Base-by-base conservation (phyloP, 345 rosid species). In the Populus tremula region DNA sequence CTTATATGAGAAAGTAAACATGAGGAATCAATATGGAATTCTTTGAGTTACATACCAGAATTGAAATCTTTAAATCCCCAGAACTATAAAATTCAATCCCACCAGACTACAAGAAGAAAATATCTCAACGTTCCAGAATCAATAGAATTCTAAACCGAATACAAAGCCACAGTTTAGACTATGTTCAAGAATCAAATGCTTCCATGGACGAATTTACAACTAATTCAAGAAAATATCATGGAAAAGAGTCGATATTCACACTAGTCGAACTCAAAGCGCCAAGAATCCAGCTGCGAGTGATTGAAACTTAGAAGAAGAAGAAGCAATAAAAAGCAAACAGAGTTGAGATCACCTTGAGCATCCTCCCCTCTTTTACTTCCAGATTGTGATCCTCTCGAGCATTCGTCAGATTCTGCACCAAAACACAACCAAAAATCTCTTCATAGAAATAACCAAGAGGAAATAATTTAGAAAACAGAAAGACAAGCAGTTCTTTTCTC, bases 351-450 rank as follows among this genome's bases (percentile, higher is more conserved):
- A 59, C 33, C 68, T 63, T 71, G 86, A 68, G 80, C 77, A 47
- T 84, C 90, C 25, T 84, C 81, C 65, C 61, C 79, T 38, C 62
- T 64, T 79, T 70, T 70, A 64, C 66, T 80, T 82, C 73, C 70
- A 68, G 83, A 75, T 79, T 76, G 73, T 6, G 87, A 79, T 74
- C 72, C 80, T 77, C 67, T 83, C 31, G 68, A 66, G 11, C 47
- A 8, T 43, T 16, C 64, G 41, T 71, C 61, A 18, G 71, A 66
- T 68, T 80, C 90, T 84, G 79, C 81, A 62, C 69, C 66, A 54
- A 36, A 61, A 11, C 61, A 59, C 31, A 18, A 39, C 5, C 23
- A 70, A 21, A 69, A 45, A 10, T 25, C 23, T 43, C 23, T 62
- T 14, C 17, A 68, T 54, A 3, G 47, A 62, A 68, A 35, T 13